phyloP scores from a whole-genome alignment of 1,139 yeast species.

The Saccharomyces hybrid region DNA sequence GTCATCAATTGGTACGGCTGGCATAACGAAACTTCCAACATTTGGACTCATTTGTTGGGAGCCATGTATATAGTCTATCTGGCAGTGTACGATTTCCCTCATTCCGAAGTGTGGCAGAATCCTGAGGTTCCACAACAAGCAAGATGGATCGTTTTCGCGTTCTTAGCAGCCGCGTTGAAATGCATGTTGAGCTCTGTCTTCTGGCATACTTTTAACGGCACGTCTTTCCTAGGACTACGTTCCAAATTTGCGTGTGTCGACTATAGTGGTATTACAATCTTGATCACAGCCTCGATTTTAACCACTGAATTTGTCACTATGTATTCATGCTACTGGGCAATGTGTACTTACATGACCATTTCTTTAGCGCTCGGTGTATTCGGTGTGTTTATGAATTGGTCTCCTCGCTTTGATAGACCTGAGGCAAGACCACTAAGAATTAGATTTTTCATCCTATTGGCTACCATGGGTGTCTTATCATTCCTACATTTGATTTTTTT shows the following conservation, averaged over 20 bases:
- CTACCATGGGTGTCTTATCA: constrained; percentile 65
- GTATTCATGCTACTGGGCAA: constrained; percentile 33
- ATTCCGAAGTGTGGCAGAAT: constrained; percentile 36
- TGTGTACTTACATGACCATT: constrained; percentile 45
- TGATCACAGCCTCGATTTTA: constrained; percentile 84
- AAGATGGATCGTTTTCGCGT: constrained; percentile 49
- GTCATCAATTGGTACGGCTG: constrained; percentile 34
- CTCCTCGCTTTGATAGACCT: constrained; percentile 79
- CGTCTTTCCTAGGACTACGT: constrained; percentile 56
- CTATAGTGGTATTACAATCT: constrained; percentile 85
- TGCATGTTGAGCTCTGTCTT: constrained; percentile 71
- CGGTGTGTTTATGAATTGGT: constrained; percentile 83
- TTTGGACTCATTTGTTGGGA: constrained; percentile 87
- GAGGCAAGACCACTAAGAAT: constrained; percentile 76
- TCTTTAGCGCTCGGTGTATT: constrained; percentile 60
- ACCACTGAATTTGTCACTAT: constrained; percentile 79
- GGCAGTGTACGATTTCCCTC: constrained; percentile 55
- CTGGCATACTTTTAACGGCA: constrained; percentile 90
- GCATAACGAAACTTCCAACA: constrained; percentile 88
- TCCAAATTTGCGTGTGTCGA: constrained; percentile 85
- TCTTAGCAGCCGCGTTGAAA: constrained; percentile 62
- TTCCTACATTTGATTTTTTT: constrained; percentile 48
- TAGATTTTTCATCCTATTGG: constrained; percentile 73
- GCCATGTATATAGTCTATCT: constrained; percentile 50
- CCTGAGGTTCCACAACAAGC: constrained; percentile 33